phyloP scores from a whole-genome alignment of 2,329 filamentous ascomycete species.

The Penicillium vulpinum region DNA sequence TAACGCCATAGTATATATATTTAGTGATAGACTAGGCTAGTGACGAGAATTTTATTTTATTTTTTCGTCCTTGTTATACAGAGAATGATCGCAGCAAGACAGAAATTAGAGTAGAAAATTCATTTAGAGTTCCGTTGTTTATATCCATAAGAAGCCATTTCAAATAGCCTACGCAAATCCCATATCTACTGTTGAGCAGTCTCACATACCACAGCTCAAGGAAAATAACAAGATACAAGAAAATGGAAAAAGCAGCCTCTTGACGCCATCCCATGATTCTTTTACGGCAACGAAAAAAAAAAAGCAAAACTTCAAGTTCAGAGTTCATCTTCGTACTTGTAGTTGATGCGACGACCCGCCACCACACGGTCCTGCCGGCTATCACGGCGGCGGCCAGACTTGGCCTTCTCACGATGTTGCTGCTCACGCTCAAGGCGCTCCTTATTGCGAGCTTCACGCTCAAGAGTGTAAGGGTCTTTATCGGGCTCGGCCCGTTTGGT shows the following conservation, averaged over 20 bases:
- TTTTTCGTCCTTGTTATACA: too few species aligned
- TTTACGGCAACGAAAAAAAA: neutral
- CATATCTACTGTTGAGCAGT: constrained; percentile 11
- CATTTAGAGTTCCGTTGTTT: constrained; percentile 1
- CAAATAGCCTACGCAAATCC: neutral
- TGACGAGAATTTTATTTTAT: neutral
- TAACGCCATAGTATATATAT: neutral
- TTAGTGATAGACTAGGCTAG: neutral
- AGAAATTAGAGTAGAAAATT: neutral
- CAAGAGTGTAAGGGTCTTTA: constrained; percentile 71
- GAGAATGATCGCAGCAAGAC: neutral
- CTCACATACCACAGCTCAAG: neutral
- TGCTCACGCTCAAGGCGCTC: constrained; percentile 66
- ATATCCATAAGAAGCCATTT: neutral
- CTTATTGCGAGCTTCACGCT: constrained; percentile 65
- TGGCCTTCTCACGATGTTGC: constrained; percentile 60
- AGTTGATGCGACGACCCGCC: constrained; percentile 45
- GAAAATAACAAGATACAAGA: constrained; percentile 14
- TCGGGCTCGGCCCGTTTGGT: constrained; percentile 29
- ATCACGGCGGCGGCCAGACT: constrained; percentile 36
- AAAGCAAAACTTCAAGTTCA: neutral
- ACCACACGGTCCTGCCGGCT: constrained; percentile 34
- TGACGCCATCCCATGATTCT: constrained; percentile 14
- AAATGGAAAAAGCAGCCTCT: neutral
- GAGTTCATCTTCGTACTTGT: constrained; percentile 52